Conservation (phyloP, 306 rosid genomes). For the Dicorynia guianensis region DNA sequence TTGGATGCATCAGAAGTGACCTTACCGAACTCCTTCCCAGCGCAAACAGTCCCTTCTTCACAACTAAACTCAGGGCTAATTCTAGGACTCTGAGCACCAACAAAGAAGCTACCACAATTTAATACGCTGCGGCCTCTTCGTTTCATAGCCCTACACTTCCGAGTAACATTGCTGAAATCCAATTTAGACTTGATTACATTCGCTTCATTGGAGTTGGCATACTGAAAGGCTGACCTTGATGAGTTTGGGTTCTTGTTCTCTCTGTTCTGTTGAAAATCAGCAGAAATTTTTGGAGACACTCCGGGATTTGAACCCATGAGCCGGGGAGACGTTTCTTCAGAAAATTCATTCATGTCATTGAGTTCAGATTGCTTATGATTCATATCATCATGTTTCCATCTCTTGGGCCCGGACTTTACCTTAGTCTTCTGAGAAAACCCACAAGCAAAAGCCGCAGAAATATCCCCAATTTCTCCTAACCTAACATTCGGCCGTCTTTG, state of each 20-base stretch:
- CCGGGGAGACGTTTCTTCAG: constrained; percentile 21
- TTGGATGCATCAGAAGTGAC: neutral
- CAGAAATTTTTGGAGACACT: constrained; percentile 38
- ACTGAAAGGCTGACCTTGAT: constrained; percentile 30
- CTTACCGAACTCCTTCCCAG: constrained; percentile 36
- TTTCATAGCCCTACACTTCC: constrained; percentile 51
- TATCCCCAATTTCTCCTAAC: constrained; percentile 54
- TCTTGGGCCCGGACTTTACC: constrained; percentile 38
- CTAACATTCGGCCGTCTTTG: constrained; percentile 61
- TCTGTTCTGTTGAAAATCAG: constrained; percentile 46
- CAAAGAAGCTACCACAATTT: constrained; percentile 8
- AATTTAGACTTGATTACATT: constrained; percentile 28
- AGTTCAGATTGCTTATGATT: constrained; percentile 20
- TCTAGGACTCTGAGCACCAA: constrained; percentile 44
- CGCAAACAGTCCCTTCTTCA: constrained; percentile 34
- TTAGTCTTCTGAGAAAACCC: constrained; percentile 36
- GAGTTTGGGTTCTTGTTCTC: constrained; percentile 56
- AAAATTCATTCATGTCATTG: constrained; percentile 27
- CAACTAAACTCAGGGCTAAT: constrained; percentile 39
- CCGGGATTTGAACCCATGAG: constrained; percentile 34
- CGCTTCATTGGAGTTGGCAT: constrained; percentile 14
- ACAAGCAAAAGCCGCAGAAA: constrained; percentile 55
- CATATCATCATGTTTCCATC: constrained; percentile 38
- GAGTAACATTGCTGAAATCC: constrained; percentile 43
- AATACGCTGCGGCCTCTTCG: constrained; percentile 38